Base-by-base conservation (phyloP, 1,284 basidiomycete species). In the Boletus semigastroideus region DNA sequence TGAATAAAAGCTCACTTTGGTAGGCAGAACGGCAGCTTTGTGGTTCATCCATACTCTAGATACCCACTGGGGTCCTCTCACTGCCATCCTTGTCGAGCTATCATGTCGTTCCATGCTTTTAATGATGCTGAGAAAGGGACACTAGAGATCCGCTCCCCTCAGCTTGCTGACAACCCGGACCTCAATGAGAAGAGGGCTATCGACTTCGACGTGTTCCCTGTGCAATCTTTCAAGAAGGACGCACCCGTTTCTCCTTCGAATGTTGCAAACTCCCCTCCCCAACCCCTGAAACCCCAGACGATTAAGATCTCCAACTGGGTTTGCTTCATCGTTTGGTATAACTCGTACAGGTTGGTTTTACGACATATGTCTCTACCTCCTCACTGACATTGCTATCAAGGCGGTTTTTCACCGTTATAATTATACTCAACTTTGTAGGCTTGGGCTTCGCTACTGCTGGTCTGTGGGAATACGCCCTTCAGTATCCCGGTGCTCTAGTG, bases 251-350 rank as follows among this genome's bases (percentile, higher is more conserved):
- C 49, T 3, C 52, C 57, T 37, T 57, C 67, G 19, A 68, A 61
- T 25, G 54, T 55, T 5, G 63, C 54, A 3, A 70, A 60, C 38
- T 59, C 57, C 1, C 52, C 60, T n/a, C 59, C 62, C 2, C 36
- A 51, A 16, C 60, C 66, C 6, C 61, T 68, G 17, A 70, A 71
- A 49, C 55, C 61, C 17, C 8, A 54, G 45, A 76, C 74, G 67
- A 68, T 72, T 60, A 73, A 80, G 64, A 76, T 76, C 25, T 79
- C 83, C 2, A 77, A 75, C 53, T 84, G 81, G 74, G 77, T 83
- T 37, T 65, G 74, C 46, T 83, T 78, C 72, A 73, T 70, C 39
- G 65, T 87, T 27, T 87, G 85, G 83, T 88, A 83, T 69, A 86
- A 88, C 59, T 83, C 78, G 1, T 87, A 84, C 68, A 75, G 85